phyloP scores from a whole-genome alignment of 106 monocot genomes.

The Dendrobium huoshanense region DNA sequence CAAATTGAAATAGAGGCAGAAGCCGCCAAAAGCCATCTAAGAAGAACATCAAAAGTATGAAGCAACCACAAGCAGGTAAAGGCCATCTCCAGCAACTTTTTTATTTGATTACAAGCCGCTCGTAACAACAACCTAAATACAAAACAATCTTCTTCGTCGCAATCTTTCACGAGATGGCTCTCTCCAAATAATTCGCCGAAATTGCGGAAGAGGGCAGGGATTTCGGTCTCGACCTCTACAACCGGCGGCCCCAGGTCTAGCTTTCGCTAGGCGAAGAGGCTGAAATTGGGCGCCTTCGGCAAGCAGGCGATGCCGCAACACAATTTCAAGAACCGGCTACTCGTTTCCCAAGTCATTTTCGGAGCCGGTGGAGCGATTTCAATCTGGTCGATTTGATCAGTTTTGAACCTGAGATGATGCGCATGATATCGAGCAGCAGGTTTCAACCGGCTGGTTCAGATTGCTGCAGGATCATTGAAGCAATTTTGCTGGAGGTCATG shows the following conservation, averaged over 20 bases:
- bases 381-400: slow-evolving; percentile 66
- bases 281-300: background rate
- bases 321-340: slow-evolving; percentile 57
- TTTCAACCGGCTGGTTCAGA: slow-evolving; percentile 5
- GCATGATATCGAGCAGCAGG: slow-evolving; percentile 28
- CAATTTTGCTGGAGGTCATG: background rate
- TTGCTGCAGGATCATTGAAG: background rate
- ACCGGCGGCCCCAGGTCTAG: background rate
- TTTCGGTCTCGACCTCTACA: slow-evolving; percentile 24
- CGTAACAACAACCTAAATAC: too few species aligned
- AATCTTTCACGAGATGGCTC: slow-evolving; percentile 12
- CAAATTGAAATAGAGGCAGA: too few species aligned
- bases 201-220: background rate
- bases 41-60: too few species aligned
- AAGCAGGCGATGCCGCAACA: slow-evolving; percentile 13
- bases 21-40: too few species aligned
- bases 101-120: too few species aligned
- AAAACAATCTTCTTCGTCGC: too few species aligned
- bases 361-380: slow-evolving; percentile 85
- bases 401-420: slow-evolving; percentile 68
- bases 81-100: too few species aligned
- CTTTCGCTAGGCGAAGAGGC: background rate
- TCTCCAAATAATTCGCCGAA: slow-evolving; percentile 31
- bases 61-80: too few species aligned
- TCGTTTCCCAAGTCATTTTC: slow-evolving; percentile 62